Conservation (phyloP, 768 basidiomycete genomes). For the Kondoa malvinella region DNA sequence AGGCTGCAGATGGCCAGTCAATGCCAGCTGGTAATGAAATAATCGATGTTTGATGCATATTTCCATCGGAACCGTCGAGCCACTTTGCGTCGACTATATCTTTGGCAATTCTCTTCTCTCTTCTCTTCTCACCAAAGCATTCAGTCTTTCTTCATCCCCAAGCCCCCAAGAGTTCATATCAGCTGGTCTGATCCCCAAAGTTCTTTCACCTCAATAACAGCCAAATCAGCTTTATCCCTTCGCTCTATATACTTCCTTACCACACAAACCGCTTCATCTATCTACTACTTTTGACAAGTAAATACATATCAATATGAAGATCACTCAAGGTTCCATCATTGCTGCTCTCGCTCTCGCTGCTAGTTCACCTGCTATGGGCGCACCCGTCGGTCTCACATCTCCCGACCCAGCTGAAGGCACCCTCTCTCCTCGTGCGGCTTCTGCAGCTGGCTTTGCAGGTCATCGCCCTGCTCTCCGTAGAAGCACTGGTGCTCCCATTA, state of each 20-base stretch:
- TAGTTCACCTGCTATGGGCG: not conserved
- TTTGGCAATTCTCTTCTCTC: not conserved
- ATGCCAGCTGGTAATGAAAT: not conserved
- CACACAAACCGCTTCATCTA: too few relatives aligned
- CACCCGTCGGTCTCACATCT: not conserved
- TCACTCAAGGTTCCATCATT: not conserved
- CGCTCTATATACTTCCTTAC: too few relatives aligned
- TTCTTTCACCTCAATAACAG: too few relatives aligned
- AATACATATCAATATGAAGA: not conserved
- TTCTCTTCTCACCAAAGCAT: not conserved
- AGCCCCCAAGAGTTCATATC: not conserved
- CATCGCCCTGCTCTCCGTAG: not conserved
- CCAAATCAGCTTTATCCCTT: too few relatives aligned
- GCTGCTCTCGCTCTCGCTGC: not conserved
- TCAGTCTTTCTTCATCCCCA: not conserved
- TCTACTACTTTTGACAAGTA: not conserved
- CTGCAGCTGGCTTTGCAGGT: not conserved
- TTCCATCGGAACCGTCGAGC: not conserved
- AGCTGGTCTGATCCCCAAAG: not conserved
- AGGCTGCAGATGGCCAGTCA: not conserved
- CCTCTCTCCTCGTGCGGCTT: not conserved
- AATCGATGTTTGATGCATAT: not conserved
- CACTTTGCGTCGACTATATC: not conserved
- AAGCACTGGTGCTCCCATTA: not conserved
- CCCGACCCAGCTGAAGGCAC: not conserved